Conservation (phyloP, 805 yeast species). For the Pichia manshurica region DNA sequence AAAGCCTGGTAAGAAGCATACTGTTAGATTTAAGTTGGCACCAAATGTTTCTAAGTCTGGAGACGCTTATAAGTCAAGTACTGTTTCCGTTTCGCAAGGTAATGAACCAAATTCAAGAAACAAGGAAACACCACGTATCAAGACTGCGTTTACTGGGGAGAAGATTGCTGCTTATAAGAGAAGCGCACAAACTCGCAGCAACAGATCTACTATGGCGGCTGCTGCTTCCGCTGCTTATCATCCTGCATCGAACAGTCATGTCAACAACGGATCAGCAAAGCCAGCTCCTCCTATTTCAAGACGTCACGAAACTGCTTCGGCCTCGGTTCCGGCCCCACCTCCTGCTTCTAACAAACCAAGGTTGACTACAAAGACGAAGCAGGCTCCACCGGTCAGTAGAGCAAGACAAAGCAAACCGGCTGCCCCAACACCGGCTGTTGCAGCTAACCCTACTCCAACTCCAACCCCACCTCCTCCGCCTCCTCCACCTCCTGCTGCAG, state of each 20-base stretch:
- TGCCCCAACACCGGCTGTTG: neutral
- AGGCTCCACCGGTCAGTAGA: conserved; percentile 19
- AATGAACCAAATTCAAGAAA: conserved; percentile 67
- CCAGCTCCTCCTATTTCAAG: conserved; percentile 8
- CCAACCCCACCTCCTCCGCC: conserved; percentile 50
- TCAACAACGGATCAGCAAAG: conserved; percentile 15
- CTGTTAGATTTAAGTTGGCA: conserved; percentile 63
- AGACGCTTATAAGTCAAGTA: conserved; percentile 83
- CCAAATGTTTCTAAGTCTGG: conserved; percentile 44
- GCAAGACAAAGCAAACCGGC: conserved; percentile 11
- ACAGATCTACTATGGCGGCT: conserved; percentile 26
- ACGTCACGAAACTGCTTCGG: neutral
- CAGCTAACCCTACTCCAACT: conserved; percentile 9
- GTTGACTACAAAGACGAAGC: conserved; percentile 13
- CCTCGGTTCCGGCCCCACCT: conserved; percentile 8
- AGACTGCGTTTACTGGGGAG: conserved; percentile 23
- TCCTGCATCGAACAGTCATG: conserved; percentile 12
- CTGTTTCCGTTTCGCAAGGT: conserved; percentile 76
- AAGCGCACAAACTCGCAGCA: conserved; percentile 12
- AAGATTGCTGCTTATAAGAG: conserved; percentile 26
- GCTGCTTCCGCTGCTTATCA: conserved; percentile 35
- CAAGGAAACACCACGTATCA: conserved; percentile 69
- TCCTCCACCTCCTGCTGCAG: conserved; percentile 60
- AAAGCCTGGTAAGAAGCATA: conserved; percentile 77
- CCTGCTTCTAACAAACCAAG: conserved; percentile 11